Evolutionary conservation across 257 asterid species (phyloP), one percentile per base, ranked within the genome.

Genomic region (Apocynum venetum): DNA sequence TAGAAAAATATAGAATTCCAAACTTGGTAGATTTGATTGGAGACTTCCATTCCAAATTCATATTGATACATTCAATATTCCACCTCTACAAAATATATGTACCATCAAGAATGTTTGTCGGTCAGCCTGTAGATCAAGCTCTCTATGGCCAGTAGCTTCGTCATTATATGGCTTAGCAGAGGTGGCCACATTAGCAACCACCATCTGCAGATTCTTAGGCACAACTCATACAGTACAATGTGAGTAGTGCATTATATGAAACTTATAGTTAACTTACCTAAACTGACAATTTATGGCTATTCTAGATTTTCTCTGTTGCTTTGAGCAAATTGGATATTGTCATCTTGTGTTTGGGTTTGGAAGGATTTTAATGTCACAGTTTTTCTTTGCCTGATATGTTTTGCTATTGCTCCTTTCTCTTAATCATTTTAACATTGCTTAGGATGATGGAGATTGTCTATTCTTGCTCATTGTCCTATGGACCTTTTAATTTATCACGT

Each of bases 111-210:
- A 88, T 92, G 94, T 94, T 70, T 75, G 80, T 92, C 82, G 98
- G 97, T 35, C 92, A 94, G 83, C 98, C 97, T 9, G 90, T 88
- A 76, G 98, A 94, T 77, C 96, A 92, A 9, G 85, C 90, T 20
- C 82, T 88, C 36, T 94, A 94, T n/a, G 92, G 88, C 64, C 97
- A 91, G 80, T 97, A 92, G 82, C 72, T 93, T 51, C 98, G 87
- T 74, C 96, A 96, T 8, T 94, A 89, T 75, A 91, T 94, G 97
- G 90, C 86, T 77, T 96, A 83, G 84, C 96, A 87, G 76, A 89
- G 89, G 94, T 92, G 97, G 98, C 96, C 97, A 3, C 96, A 86
- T 63, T 96, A 89, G 70, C 95, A 84, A 49, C 97, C 91, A 46
- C 93, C 96, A 19, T 88, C 93, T 46, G 80, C 88, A 20, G 98